phyloP scores from a whole-genome alignment of 805 yeast genomes.

The Tetrapisispora arboricola region DNA sequence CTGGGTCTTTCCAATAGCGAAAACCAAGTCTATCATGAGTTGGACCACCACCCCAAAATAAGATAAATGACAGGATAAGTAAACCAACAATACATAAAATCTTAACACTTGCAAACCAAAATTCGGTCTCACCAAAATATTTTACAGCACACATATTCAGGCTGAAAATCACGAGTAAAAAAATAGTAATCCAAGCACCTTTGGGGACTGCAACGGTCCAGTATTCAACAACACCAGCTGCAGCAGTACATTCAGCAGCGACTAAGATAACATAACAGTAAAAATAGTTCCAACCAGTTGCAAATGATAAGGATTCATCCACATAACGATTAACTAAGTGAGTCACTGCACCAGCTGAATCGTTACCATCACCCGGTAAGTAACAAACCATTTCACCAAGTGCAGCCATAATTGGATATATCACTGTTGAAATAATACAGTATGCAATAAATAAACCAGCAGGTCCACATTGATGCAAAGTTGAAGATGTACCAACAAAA shows the following conservation, averaged over 20 bases:
- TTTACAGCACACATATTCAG: constrained; percentile 45
- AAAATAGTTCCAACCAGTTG: constrained; percentile 49
- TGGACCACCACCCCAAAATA: constrained; percentile 43
- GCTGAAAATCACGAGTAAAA: constrained; percentile 36
- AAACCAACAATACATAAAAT: constrained; percentile 38
- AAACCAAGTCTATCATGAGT: constrained; percentile 48
- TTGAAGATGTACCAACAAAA: constrained; percentile 61
- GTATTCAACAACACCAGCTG: constrained; percentile 50
- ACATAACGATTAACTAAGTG: constrained; percentile 50
- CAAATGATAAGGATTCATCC: constrained; percentile 49
- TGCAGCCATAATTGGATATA: constrained; percentile 54
- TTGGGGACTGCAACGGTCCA: constrained; percentile 47
- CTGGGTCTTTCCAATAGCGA: constrained; percentile 55
- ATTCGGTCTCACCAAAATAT: constrained; percentile 34
- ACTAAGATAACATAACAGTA: constrained; percentile 40
- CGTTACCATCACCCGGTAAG: constrained; percentile 43
- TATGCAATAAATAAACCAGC: constrained; percentile 55
- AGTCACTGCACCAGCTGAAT: constrained; percentile 43
- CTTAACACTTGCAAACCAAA: constrained; percentile 36
- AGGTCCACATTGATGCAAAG: constrained; percentile 63
- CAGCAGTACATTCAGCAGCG: constrained; percentile 56
- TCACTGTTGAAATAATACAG: constrained; percentile 49
- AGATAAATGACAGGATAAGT: constrained; percentile 35
- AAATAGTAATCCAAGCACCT: constrained; percentile 51
- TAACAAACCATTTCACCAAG: constrained; percentile 62